Percentiles rank a stretch among this genome's conserved stretches.
Conservation (phyloP, 169 alveolate genomes). For the Plasmodium relictum region DNA sequence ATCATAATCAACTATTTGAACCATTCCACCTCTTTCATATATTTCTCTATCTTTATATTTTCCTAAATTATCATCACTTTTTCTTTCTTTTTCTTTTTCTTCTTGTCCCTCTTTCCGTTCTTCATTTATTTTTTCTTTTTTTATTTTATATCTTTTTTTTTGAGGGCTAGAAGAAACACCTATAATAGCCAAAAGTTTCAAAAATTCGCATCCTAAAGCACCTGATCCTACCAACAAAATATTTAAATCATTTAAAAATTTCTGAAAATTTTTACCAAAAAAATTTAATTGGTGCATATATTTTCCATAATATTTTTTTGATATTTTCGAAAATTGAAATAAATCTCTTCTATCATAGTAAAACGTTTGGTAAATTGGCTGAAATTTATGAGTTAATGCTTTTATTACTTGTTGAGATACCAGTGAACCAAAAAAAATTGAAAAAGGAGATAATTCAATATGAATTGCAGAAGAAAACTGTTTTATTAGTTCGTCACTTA, state of each 20-base stretch:
- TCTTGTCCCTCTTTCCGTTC: neutral
- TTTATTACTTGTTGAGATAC: constrained; percentile 66
- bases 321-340: constrained; percentile 47
- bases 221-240: constrained; percentile 96
- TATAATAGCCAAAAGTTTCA: constrained; percentile 97
- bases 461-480: constrained; percentile 58
- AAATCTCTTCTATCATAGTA: constrained; percentile 56
- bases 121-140: neutral
- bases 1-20: constrained; percentile 98
- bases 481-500: constrained; percentile 30
- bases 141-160: neutral
- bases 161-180: constrained; percentile 91
- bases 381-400: constrained; percentile 41
- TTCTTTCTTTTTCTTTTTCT: constrained; percentile 11
- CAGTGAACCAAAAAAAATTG: constrained; percentile 44
- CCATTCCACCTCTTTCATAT: constrained; percentile 83
- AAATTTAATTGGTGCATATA: constrained; percentile 65
- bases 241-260: constrained; percentile 42
- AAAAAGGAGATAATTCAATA: constrained; percentile 70
- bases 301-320: constrained; percentile 58
- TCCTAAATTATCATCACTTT: neutral
- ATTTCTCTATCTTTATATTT: neutral
- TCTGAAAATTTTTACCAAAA: constrained; percentile 60
- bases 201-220: constrained; percentile 99
- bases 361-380: constrained; percentile 65